Conservation (phyloP, 192 early-diverging fungal genomes). For the Coemansia sp. region DNA sequence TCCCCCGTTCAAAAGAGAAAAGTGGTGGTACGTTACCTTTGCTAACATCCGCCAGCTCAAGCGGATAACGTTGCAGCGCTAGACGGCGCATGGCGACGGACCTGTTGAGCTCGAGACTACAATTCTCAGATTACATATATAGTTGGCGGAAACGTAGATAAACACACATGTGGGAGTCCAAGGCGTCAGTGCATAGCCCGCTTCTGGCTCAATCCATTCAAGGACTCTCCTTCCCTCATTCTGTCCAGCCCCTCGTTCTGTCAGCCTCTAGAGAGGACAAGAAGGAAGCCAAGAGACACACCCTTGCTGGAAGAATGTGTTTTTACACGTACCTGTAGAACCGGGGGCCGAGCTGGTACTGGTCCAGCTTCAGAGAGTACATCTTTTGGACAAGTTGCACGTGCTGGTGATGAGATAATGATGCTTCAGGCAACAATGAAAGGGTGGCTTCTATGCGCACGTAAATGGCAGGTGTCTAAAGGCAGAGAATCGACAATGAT, state of each 20-base stretch:
- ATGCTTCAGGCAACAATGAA: not conserved
- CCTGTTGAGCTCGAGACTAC: slow-evolving; percentile 49
- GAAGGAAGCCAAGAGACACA: not conserved
- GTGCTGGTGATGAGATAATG: not conserved
- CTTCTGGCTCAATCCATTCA: no score
- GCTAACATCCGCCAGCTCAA: slow-evolving; percentile 27
- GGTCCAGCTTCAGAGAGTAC: slow-evolving; percentile 29
- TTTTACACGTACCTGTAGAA: slow-evolving; percentile 39
- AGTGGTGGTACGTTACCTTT: slow-evolving; percentile 31
- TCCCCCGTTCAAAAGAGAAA: not conserved
- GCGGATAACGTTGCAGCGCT: slow-evolving; percentile 39
- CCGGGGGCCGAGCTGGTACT: slow-evolving; percentile 41
- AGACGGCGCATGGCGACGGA: slow-evolving; percentile 48
- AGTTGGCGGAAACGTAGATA: not conserved
- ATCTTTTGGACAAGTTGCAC: not conserved
- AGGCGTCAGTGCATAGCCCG: not conserved
- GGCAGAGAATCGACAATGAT: not conserved
- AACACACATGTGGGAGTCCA: not conserved
- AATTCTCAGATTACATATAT: not conserved
- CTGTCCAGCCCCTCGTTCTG: no score
- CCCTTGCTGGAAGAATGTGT: not conserved
- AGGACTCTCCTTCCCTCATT: no score
- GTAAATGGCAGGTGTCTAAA: not conserved
- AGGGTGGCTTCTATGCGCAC: not conserved
- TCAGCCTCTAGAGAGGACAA: not conserved